phyloP scores from a whole-genome alignment of 2,329 filamentous ascomycete species.

The Hypoxylon sp. region DNA sequence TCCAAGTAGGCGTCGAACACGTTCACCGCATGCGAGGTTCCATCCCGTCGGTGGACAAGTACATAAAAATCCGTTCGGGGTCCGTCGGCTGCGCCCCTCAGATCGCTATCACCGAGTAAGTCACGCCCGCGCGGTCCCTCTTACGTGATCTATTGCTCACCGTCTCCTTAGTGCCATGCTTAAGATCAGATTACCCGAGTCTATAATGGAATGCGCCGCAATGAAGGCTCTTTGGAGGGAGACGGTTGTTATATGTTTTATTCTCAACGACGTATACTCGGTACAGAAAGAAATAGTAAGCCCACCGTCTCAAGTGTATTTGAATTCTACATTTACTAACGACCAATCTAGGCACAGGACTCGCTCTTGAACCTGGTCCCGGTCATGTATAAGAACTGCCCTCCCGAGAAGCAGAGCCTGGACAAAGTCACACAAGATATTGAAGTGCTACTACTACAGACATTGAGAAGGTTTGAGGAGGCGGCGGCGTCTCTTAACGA shows the following conservation, averaged over 20 bases:
- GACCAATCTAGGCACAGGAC: constrained; percentile 39
- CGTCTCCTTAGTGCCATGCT: constrained; percentile 44
- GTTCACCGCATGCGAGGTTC: constrained; percentile 46
- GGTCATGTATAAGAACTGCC: constrained; percentile 47
- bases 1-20: constrained; percentile 48
- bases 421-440: constrained; percentile 39
- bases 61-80: constrained; percentile 47
- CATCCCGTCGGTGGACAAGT: constrained; percentile 47
- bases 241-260: constrained; percentile 47
- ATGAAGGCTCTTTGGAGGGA: constrained; percentile 49
- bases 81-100: constrained; percentile 49
- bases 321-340: constrained; percentile 15
- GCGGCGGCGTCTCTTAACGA: constrained; percentile 37
- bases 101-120: constrained; percentile 50
- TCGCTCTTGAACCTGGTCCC: constrained; percentile 47
- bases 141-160: constrained; percentile 19
- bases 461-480: constrained; percentile 44
- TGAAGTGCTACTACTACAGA: constrained; percentile 32
- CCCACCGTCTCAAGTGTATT: neutral
- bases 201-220: constrained; percentile 44
- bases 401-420: constrained; percentile 35
- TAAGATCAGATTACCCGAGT: constrained; percentile 45
- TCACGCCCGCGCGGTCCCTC: constrained; percentile 1
- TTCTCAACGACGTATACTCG: constrained; percentile 49
- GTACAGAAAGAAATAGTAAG: constrained; percentile 50